A percentile compares a stretch with the other conserved stretches of the same genome.
Conservation (phyloP, 257 asterid genomes). For the Ophiorrhiza pumila region DNA sequence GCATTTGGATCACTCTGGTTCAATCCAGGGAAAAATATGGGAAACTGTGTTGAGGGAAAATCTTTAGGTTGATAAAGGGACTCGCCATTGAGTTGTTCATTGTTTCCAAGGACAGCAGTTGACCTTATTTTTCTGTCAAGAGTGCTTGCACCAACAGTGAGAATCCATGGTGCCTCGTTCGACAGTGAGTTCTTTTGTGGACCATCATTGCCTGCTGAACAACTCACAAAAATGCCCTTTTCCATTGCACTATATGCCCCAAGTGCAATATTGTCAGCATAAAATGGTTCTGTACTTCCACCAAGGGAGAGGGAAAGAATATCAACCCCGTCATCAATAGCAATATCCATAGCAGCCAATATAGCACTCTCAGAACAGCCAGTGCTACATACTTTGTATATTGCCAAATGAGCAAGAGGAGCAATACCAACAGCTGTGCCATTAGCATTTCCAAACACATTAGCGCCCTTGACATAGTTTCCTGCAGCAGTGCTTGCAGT, state of each 20-base stretch:
- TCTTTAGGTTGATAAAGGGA: conserved; percentile 9
- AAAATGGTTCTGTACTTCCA: background rate
- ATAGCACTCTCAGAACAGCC: background rate
- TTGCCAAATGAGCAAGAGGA: conserved; percentile 13
- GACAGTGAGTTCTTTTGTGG: background rate
- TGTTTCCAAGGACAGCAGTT: conserved; percentile 16
- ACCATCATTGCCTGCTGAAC: conserved; percentile 13
- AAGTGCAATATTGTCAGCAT: background rate
- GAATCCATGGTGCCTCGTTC: conserved; percentile 20
- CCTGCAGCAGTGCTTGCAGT: conserved; percentile 12
- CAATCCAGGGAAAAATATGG: conserved; percentile 2
- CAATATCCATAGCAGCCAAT: background rate
- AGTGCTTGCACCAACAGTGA: conserved; percentile 19
- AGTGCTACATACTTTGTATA: background rate
- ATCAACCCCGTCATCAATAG: conserved; percentile 1
- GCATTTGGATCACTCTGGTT: background rate
- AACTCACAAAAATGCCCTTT: conserved; percentile 17
- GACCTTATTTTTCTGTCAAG: conserved; percentile 8
- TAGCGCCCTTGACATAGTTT: background rate
- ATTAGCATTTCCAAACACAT: conserved; percentile 12
- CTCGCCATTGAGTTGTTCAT: background rate
- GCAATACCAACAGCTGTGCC: conserved; percentile 14
- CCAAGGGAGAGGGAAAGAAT: background rate
- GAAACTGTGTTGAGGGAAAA: background rate
- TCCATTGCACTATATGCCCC: conserved; percentile 5